Percentiles rank a stretch among this genome's conserved stretches.
Evolutionary conservation across 306 rosid genomes (phyloP).

Genomic region (Abrus precatorius): DNA sequence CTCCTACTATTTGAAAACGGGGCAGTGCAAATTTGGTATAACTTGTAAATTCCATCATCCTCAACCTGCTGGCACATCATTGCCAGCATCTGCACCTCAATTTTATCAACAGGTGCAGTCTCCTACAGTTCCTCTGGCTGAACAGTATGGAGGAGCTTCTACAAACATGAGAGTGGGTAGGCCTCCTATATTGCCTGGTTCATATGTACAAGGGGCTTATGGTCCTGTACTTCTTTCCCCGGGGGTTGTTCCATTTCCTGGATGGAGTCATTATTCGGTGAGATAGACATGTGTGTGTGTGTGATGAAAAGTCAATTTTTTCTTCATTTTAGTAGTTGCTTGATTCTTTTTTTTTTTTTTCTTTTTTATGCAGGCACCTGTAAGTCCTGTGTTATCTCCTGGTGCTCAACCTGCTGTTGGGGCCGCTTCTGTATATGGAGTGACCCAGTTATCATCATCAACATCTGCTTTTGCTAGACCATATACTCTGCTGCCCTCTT

Average conservation of each 20-base stretch:
- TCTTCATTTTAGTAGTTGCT: neutral
- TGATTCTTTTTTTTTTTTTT: slow-evolving; percentile 34
- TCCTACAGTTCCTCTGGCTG: slow-evolving; percentile 77
- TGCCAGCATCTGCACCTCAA: slow-evolving; percentile 85
- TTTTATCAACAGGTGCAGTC: slow-evolving; percentile 95
- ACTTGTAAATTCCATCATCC: slow-evolving; percentile 98
- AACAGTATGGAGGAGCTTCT: slow-evolving; percentile 80
- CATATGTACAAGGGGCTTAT: slow-evolving; percentile 87
- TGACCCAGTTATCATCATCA: slow-evolving; percentile 76
- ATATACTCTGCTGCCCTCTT: slow-evolving; percentile 66
- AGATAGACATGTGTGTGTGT: slow-evolving; percentile 38
- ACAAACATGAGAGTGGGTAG: slow-evolving; percentile 80
- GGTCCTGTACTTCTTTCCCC: slow-evolving; percentile 84
- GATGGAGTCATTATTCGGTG: slow-evolving; percentile 92
- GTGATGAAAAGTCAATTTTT: slow-evolving; percentile 6
- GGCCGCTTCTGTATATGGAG: slow-evolving; percentile 78
- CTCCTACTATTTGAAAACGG: slow-evolving; percentile 99
- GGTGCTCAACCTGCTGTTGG: slow-evolving; percentile 84
- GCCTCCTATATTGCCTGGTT: slow-evolving; percentile 81
- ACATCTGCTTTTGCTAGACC: slow-evolving; percentile 77
- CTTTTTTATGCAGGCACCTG: slow-evolving; percentile 76
- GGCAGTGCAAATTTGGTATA: slow-evolving; percentile 95
- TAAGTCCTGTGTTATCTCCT: slow-evolving; percentile 83
- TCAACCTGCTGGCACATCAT: slow-evolving; percentile 74
- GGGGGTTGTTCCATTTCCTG: slow-evolving; percentile 79